Conservation (phyloP, 2,329 filamentous ascomycete species). For the Fusarium multiceps region DNA sequence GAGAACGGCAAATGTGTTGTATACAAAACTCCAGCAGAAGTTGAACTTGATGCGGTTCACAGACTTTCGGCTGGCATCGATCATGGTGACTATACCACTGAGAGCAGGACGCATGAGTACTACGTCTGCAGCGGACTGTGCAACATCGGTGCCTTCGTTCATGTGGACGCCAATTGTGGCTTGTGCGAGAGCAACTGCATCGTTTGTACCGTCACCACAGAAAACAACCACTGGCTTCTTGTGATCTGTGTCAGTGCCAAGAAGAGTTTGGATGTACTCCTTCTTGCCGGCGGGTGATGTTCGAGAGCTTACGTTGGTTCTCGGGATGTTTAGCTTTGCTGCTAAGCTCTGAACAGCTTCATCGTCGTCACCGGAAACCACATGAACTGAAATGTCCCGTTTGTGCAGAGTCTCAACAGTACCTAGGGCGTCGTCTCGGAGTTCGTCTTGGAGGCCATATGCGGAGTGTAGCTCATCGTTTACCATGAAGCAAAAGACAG, state of each 20-base stretch:
- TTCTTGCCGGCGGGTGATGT: constrained; percentile 60
- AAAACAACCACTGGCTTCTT: constrained; percentile 68
- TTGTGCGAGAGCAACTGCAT: constrained; percentile 77
- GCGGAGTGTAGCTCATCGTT: constrained; percentile 52
- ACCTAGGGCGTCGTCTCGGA: constrained; percentile 56
- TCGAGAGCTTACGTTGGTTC: constrained; percentile 53
- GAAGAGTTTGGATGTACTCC: constrained; percentile 56
- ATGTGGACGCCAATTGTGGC: constrained; percentile 79
- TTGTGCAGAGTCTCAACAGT: constrained; percentile 52
- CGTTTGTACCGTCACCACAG: constrained; percentile 83
- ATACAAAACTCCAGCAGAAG: constrained; percentile 76
- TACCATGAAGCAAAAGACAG: constrained; percentile 61
- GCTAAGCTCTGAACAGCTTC: constrained; percentile 59
- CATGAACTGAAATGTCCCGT: constrained; percentile 56
- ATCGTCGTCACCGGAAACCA: constrained; percentile 66
- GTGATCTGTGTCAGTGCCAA: constrained; percentile 27
- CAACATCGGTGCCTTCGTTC: constrained; percentile 70
- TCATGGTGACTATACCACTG: constrained; percentile 65
- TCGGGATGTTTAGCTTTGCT: constrained; percentile 53
- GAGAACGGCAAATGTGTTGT: constrained; percentile 76
- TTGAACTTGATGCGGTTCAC: constrained; percentile 70
- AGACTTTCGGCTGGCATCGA: constrained; percentile 63
- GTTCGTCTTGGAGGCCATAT: constrained; percentile 59
- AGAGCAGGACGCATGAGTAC: constrained; percentile 71
- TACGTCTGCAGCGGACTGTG: constrained; percentile 74